Percentiles rank a stretch among this genome's conserved stretches.
Evolutionary conservation across 108 stramenopile genomes (phyloP).

Genomic region (Fistulifera solaris): DNA sequence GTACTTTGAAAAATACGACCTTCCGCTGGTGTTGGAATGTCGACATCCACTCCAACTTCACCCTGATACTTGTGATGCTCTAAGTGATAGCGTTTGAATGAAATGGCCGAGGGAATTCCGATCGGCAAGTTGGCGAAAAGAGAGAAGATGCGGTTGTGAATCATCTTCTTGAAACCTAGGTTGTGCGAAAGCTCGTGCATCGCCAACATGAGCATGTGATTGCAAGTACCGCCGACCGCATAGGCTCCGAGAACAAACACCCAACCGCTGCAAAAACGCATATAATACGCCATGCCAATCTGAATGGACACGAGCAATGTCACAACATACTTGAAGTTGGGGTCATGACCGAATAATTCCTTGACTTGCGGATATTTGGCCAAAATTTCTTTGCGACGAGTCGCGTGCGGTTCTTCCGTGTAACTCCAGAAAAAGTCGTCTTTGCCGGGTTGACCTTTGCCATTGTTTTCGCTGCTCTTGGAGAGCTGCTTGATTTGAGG

Average conservation of each 20-base stretch:
- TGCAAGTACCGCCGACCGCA: slow-evolving; percentile 64
- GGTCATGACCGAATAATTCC: slow-evolving; percentile 72
- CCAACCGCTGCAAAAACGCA: slow-evolving; percentile 49
- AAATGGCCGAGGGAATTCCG: slow-evolving; percentile 69
- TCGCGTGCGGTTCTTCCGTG: slow-evolving; percentile 40
- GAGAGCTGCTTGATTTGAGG: no score
- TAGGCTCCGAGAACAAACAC: slow-evolving; percentile 53
- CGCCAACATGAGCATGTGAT: slow-evolving; percentile 79
- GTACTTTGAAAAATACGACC: slow-evolving; percentile 58
- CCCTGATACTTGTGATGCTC: slow-evolving; percentile 91
- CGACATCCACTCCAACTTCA: slow-evolving; percentile 74
- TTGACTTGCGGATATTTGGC: slow-evolving; percentile 72
- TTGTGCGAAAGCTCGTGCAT: slow-evolving; percentile 92
- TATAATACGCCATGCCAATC: slow-evolving; percentile 42
- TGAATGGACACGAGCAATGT: slow-evolving; percentile 53
- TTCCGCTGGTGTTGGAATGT: slow-evolving; percentile 80
- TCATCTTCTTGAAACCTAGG: slow-evolving; percentile 56
- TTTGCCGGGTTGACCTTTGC: slow-evolving; percentile 1
- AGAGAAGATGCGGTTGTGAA: slow-evolving; percentile 63
- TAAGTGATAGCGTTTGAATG: slow-evolving; percentile 93
- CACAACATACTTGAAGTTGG: slow-evolving; percentile 5
- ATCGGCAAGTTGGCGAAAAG: slow-evolving; percentile 86
- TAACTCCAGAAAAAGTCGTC: slow-evolving; percentile 7
- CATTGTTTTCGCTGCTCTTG: no score
- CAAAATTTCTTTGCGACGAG: slow-evolving; percentile 67